These are phyloP conservation scores for Phytophthora syringae DNA, from an alignment of 352 stramenopile species.

Conservation along the genomic window DNA sequence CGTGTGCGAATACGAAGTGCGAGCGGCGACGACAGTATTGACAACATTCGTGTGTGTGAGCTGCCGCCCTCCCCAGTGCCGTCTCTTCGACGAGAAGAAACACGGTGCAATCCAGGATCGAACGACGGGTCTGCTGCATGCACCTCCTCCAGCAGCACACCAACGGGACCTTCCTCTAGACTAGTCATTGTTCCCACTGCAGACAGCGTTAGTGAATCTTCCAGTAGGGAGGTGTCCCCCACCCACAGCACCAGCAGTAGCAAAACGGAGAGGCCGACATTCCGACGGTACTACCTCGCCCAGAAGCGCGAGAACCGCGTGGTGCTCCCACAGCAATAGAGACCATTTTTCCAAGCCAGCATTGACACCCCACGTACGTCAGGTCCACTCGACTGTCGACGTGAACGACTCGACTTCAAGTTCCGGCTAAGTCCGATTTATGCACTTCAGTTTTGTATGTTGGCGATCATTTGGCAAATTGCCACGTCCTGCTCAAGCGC, in stretches of 20 bases:
- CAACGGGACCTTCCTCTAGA: conserved; percentile 7
- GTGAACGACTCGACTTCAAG: conserved; percentile 42
- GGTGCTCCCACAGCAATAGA: conserved; percentile 14
- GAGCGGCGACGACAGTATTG: background rate
- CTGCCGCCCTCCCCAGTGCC: conserved; percentile 10
- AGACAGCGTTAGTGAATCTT: conserved; percentile 13
- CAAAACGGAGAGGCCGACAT: conserved; percentile 31
- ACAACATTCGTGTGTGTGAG: conserved; percentile 5
- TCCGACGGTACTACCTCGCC: conserved; percentile 51
- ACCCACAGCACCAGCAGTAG: conserved; percentile 23
- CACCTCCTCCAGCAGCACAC: conserved; percentile 12
- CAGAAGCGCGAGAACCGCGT: conserved; percentile 27
- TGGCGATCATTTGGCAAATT: conserved; percentile 35
- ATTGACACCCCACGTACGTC: no score
- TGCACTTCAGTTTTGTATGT: conserved; percentile 9
- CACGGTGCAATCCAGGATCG: conserved; percentile 6
- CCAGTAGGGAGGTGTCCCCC: conserved; percentile 18
- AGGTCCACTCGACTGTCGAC: conserved; percentile 14
- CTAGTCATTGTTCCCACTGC: conserved; percentile 5
- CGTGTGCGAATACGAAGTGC: conserved; percentile 1
- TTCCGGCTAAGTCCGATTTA: conserved; percentile 8
- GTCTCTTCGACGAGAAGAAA: background rate
- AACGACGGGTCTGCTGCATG: conserved; percentile 11
- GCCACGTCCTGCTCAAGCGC: background rate
- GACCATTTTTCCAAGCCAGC: conserved; percentile 8